phyloP scores from a whole-genome alignment of 345 rosid genomes.

The Clausena lansium region DNA sequence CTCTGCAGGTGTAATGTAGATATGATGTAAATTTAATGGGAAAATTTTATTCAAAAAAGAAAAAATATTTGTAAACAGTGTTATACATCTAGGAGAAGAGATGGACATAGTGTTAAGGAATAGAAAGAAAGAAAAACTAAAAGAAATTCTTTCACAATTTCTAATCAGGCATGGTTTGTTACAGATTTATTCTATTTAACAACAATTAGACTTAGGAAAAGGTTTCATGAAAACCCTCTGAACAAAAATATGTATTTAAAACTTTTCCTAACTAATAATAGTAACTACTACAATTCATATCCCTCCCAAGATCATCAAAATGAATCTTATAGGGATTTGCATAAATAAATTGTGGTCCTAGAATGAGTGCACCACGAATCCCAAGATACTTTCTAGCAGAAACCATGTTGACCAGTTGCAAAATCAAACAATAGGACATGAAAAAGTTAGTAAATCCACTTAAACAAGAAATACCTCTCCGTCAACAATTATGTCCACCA shows the following conservation, averaged over 20 bases:
- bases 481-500: conserved; percentile 93
- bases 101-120: neutral
- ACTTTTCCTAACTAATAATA: neutral
- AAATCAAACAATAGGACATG: conserved; percentile 3
- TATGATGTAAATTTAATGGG: neutral
- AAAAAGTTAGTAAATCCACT: conserved; percentile 8
- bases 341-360: neutral
- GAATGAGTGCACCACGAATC: neutral
- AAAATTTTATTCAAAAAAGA: neutral
- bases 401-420: conserved; percentile 1
- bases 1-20: neutral
- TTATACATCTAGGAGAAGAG: neutral
- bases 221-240: neutral
- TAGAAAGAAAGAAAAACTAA: neutral
- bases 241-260: neutral
- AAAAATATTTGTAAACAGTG: neutral
- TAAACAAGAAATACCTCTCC: conserved; percentile 77
- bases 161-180: neutral
- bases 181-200: neutral
- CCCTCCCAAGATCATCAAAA: neutral
- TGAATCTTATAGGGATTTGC: neutral
- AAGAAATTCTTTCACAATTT: neutral
- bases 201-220: neutral
- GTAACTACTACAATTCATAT: neutral
- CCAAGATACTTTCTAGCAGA: neutral